Evolutionary conservation across 371 early-diverging fungal genomes (phyloP), one percentile per base, ranked within the genome.

Genomic region (Syncephalastrum contaminatum): DNA sequence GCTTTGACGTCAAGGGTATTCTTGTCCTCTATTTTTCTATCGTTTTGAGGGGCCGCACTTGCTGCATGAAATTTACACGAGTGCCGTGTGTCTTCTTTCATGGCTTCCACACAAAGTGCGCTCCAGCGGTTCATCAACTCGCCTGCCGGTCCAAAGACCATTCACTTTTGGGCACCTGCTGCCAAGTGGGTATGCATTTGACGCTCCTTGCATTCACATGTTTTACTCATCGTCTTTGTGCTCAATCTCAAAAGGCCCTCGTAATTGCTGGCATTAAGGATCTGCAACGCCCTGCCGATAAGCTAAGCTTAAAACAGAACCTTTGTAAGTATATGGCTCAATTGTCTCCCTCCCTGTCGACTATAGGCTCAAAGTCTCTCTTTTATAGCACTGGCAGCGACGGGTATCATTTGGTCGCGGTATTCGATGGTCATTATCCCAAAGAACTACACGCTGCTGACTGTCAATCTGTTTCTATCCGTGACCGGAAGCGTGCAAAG

Each of bases 371-470:
- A 5, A 19, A 12, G 56, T 25, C 5, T 25, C 3, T 25, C 7
- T 25, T 25, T 63, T 54, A 18, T 74, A 70, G 89, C 94, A 15
- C 71, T 95, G 50, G 82, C 92, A 3, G 90, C 89, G 20, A 94
- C 95, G 19, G 95, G 95, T 15, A 45, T 90, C 49, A 95, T 94
- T 67, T 95, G 95, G 95, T 81, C 87, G 12, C 87, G 95, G 45
- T 95, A 91, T 75, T 88, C 93, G 14, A 75, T 84, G 40, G 88
- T 89, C 43, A 95, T 95, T 53, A 90, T 76, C 18, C 95, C 95
- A 48, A 78, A 81, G 63, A 95, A 95, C 77, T 92, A 84, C 64
- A 71, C 80, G 56, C 66, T 95, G 64, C 76, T 93, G 55, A 72
- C 82, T 15, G 95, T 94, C 46, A 95, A 95, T 73, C 45, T 90